A percentile compares a stretch with the other conserved stretches of the same genome.
Evolutionary conservation across 768 basidiomycete species (phyloP).

Genomic region (Boletus pseudo-olivaceus): DNA sequence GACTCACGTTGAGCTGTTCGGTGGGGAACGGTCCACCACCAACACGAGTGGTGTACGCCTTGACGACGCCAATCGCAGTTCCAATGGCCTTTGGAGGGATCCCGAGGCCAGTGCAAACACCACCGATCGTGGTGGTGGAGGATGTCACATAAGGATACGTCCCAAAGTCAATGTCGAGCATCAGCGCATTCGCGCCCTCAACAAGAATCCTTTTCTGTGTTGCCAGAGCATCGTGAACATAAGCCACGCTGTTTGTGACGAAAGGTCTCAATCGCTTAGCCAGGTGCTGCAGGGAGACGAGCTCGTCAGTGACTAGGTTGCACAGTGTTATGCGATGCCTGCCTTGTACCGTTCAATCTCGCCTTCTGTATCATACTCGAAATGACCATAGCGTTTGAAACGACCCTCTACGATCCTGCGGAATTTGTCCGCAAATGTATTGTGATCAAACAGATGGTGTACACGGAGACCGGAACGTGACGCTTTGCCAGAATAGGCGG

Average conservation of each 20-base stretch:
- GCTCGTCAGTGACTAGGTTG: background rate
- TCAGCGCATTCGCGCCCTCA: slow-evolving; percentile 96
- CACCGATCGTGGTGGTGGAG: slow-evolving; percentile 89
- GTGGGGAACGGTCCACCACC: slow-evolving; percentile 99
- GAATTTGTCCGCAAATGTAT: slow-evolving; percentile 87
- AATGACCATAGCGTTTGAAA: slow-evolving; percentile 96
- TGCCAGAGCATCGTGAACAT: slow-evolving; percentile 76
- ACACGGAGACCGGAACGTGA: slow-evolving; percentile 93
- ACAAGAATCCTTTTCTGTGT: slow-evolving; percentile 81
- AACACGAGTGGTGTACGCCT: slow-evolving; percentile 97
- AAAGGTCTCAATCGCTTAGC: slow-evolving; percentile 83
- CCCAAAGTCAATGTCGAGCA: slow-evolving; percentile 98
- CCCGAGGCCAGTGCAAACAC: slow-evolving; percentile 96
- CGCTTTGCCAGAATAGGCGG: slow-evolving; percentile 96
- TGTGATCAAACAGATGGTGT: slow-evolving; percentile 91
- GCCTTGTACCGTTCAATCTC: slow-evolving; percentile 94
- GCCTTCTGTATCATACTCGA: slow-evolving; percentile 97
- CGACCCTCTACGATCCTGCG: slow-evolving; percentile 93
- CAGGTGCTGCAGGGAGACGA: slow-evolving; percentile 49
- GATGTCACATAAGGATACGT: slow-evolving; percentile 99
- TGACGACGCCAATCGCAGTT: slow-evolving; percentile 88
- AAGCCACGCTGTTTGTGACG: slow-evolving; percentile 84
- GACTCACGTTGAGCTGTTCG: slow-evolving; percentile 82
- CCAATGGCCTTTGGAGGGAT: slow-evolving; percentile 88
- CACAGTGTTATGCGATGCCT: slow-evolving; percentile 6